Conservation (phyloP, 1,284 basidiomycete species). For the Cutaneotrichosporon daszewskae region DNA sequence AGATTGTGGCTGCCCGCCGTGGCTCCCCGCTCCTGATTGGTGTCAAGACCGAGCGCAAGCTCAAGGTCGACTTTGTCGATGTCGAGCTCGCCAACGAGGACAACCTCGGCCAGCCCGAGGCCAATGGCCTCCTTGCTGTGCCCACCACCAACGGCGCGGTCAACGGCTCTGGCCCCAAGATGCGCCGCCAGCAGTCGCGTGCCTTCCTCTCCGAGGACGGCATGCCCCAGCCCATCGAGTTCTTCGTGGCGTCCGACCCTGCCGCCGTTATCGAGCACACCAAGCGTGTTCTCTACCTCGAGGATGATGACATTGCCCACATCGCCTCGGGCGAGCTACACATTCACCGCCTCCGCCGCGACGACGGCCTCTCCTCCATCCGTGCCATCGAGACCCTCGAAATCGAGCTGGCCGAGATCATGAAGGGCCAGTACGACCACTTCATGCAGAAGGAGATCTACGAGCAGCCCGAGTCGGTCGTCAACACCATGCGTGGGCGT, state of each 20-base stretch:
- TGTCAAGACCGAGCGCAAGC: conserved; percentile 99
- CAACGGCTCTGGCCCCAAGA: conserved; percentile 64
- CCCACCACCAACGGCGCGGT: conserved; percentile 53
- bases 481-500: conserved; percentile 99
- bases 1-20: conserved; percentile 91
- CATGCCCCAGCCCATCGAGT: conserved; percentile 97
- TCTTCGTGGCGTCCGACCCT: conserved; percentile 98
- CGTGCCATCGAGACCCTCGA: conserved; percentile 98
- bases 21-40: conserved; percentile 96
- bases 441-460: conserved; percentile 99
- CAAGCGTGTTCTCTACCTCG: conserved; percentile 96
- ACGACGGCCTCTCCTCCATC: conserved; percentile 70
- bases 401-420: conserved; percentile 98
- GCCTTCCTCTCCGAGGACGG: conserved; percentile 99
- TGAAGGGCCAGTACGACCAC: conserved; percentile 99
- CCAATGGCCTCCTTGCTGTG: conserved; percentile 63
- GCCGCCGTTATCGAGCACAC: conserved; percentile 97
- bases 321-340: conserved; percentile 95
- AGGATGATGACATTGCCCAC: conserved; percentile 99
- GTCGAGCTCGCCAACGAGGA: conserved; percentile 83
- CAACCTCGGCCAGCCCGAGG: conserved; percentile 13
- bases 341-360: conserved; percentile 94
- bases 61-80: conserved; percentile 99
- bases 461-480: conserved; percentile 98
- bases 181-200: conserved; percentile 90